phyloP scores from a whole-genome alignment of 805 yeast species.

The Ogataea paradorogensis region DNA sequence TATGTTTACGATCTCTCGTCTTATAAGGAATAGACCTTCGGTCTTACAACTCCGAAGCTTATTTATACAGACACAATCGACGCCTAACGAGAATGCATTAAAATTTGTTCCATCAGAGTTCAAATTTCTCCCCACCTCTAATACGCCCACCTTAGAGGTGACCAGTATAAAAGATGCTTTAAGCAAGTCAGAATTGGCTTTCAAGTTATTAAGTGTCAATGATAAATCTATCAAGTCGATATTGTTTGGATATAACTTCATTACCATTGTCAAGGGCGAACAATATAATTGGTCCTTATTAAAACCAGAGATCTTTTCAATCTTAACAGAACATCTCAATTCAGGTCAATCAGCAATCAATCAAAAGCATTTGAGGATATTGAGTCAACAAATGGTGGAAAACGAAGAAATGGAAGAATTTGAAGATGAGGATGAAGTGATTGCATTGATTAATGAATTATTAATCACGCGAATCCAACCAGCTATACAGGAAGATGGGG shows the following conservation, averaged over 20 bases:
- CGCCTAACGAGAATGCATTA: slow-evolving; percentile 84
- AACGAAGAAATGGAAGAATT: slow-evolving; percentile 40
- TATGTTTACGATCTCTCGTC: slow-evolving; percentile 17
- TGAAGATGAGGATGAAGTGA: slow-evolving; percentile 77
- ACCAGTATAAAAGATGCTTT: slow-evolving; percentile 72
- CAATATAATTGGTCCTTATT: slow-evolving; percentile 49
- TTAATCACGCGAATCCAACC: slow-evolving; percentile 95
- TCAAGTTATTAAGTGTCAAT: slow-evolving; percentile 69
- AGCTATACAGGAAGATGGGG: slow-evolving; percentile 98
- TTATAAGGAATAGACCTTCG: slow-evolving; percentile 30
- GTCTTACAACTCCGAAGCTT: slow-evolving; percentile 29
- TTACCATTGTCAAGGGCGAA: slow-evolving; percentile 67
- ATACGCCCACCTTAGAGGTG: slow-evolving; percentile 61
- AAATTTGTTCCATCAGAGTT: slow-evolving; percentile 74
- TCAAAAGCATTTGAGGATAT: slow-evolving; percentile 31
- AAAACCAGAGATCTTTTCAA: slow-evolving; percentile 65
- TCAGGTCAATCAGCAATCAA: slow-evolving; percentile 56
- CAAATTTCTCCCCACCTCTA: slow-evolving; percentile 58
- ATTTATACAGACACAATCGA: slow-evolving; percentile 78
- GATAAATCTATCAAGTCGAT: slow-evolving; percentile 62
- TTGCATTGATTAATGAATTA: slow-evolving; percentile 86
- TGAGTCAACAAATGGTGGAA: slow-evolving; percentile 35
- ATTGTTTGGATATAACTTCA: slow-evolving; percentile 80
- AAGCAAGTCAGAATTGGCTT: slow-evolving; percentile 67
- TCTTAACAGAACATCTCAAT: slow-evolving; percentile 52